A percentile compares a stretch with the other conserved stretches of the same genome.
phyloP scores from a whole-genome alignment of 768 basidiomycete species.

The Podaxis pistillaris region DNA sequence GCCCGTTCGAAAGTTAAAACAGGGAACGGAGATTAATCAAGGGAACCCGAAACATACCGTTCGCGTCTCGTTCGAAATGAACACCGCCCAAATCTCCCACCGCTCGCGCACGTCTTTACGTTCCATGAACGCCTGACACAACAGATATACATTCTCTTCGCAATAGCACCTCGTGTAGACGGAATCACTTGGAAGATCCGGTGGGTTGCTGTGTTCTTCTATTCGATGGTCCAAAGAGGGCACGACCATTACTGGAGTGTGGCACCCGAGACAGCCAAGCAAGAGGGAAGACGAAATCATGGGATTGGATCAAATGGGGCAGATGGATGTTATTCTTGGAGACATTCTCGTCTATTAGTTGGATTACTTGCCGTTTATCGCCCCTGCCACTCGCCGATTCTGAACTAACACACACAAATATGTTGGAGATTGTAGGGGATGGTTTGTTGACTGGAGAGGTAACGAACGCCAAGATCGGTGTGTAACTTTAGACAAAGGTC shows the following conservation, averaged over 20 bases:
- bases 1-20: not conserved
- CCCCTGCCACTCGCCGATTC: no score
- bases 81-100: constrained; percentile 57
- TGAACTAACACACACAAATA: no score
- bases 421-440: no score
- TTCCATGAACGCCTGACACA: constrained; percentile 43
- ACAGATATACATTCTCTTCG: constrained; percentile 72
- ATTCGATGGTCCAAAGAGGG: not conserved
- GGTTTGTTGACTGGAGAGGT: no score
- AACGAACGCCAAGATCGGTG: no score
- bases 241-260: constrained; percentile 1
- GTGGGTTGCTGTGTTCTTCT: not conserved
- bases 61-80: constrained; percentile 63
- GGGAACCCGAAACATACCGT: constrained; percentile 41
- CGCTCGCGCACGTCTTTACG: constrained; percentile 22
- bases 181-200: constrained; percentile 32
- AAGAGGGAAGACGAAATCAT: not conserved
- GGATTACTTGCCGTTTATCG: no score
- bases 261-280: not conserved
- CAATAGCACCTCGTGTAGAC: constrained; percentile 64
- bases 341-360: not conserved
- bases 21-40: not conserved
- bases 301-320: not conserved
- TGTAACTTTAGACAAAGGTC: no score
- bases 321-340: not conserved